Evolutionary conservation across 2,329 filamentous ascomycete genomes (phyloP).

Genomic region (Microdochium trichocladiopsis): DNA sequence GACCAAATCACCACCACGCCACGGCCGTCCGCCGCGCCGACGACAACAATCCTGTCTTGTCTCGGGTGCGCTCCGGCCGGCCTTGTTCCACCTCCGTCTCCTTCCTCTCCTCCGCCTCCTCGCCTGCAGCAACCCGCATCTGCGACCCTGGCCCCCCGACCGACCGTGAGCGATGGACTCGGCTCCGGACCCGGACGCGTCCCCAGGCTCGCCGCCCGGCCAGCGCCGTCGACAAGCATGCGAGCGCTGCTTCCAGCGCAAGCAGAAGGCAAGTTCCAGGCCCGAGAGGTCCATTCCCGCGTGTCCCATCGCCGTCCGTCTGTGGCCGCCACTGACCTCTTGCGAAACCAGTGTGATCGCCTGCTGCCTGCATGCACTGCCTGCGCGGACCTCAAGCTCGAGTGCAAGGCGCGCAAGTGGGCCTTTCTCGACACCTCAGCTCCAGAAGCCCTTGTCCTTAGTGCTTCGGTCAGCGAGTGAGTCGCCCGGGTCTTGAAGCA

Average conservation of each 20-base stretch:
- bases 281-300: background rate
- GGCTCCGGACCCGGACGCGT: background rate
- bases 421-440: background rate
- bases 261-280: conserved; percentile 20
- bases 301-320: background rate
- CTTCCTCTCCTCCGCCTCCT: too few species aligned
- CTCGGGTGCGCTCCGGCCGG: too few species aligned
- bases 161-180: background rate
- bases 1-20: too few species aligned
- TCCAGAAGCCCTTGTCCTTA: background rate
- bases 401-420: conserved; percentile 2
- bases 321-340: background rate
- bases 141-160: background rate
- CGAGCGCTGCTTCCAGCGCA: conserved; percentile 22
- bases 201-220: background rate
- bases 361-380: conserved; percentile 2
- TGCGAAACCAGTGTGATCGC: conserved; percentile 1
- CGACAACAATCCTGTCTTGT: too few species aligned
- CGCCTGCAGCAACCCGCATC: too few species aligned
- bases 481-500: conserved; percentile 11
- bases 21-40: too few species aligned
- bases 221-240: conserved; percentile 15
- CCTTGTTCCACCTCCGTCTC: too few species aligned
- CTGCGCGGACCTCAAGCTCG: conserved; percentile 2
- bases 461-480: conserved; percentile 7